phyloP scores from a whole-genome alignment of 768 basidiomycete species.

The Russula sp. region DNA sequence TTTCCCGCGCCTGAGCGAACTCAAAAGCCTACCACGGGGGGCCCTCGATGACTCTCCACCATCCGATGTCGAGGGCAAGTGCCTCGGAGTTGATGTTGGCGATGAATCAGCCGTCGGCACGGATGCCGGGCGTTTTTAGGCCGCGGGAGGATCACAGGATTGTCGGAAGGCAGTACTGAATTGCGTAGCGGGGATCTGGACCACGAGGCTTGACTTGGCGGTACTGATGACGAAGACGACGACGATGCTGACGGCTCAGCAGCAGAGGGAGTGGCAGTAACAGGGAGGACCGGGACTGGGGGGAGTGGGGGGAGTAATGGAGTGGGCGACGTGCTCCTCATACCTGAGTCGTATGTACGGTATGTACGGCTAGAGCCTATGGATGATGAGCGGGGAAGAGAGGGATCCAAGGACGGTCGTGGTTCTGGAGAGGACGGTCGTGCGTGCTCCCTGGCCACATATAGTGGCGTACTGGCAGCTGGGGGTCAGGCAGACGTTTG shows the following conservation, averaged over 20 bases:
- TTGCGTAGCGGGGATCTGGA: background rate
- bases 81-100: slow-evolving; percentile 21
- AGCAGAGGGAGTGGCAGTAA: background rate
- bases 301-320: background rate
- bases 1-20: slow-evolving; percentile 23
- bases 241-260: background rate
- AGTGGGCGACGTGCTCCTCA: background rate
- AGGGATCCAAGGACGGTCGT: background rate
- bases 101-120: background rate
- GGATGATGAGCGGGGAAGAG: background rate
- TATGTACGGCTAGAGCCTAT: background rate
- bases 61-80: slow-evolving; percentile 36
- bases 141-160: slow-evolving; percentile 25
- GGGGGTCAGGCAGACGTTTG: background rate
- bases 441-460: background rate
- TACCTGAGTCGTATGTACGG: background rate
- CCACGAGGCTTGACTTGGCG: background rate
- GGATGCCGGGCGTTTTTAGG: slow-evolving; percentile 1
- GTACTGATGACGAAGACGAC: background rate
- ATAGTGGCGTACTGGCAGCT: background rate
- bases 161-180: slow-evolving; percentile 17
- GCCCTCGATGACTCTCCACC: slow-evolving; percentile 41
- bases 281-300: background rate
- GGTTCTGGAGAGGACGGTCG: background rate
- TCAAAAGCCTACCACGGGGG: slow-evolving; percentile 30